phyloP scores from a whole-genome alignment of 2,329 filamentous ascomycete genomes.

The Simplicillium aogashimaense region DNA sequence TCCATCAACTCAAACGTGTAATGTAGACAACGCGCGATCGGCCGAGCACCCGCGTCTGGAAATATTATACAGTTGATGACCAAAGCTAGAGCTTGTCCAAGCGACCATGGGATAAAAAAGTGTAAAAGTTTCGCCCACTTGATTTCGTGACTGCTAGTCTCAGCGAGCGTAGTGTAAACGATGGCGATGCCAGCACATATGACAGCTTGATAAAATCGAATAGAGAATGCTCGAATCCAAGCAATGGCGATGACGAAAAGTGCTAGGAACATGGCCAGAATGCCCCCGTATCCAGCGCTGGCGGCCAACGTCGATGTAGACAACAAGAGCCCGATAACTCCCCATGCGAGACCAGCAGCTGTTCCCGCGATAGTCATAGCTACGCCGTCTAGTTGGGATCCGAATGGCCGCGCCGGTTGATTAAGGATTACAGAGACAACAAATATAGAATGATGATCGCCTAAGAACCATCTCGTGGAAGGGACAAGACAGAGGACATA shows the following conservation, averaged over 20 bases:
- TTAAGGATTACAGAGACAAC: constrained; percentile 47
- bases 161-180: constrained; percentile 41
- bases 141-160: constrained; percentile 30
- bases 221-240: constrained; percentile 43
- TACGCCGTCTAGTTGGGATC: constrained; percentile 46
- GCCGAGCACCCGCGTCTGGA: constrained; percentile 46
- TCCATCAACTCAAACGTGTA: constrained; percentile 36
- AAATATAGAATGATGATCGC: constrained; percentile 45
- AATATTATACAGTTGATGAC: constrained; percentile 35
- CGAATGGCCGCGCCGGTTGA: constrained; percentile 44
- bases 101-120: constrained; percentile 45
- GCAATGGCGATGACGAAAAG: constrained; percentile 41
- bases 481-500: constrained; percentile 47
- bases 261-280: constrained; percentile 44
- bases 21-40: constrained; percentile 37
- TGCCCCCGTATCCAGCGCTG: constrained; percentile 38
- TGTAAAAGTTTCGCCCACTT: constrained; percentile 39
- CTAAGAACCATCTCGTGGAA: constrained; percentile 35
- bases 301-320: constrained; percentile 39
- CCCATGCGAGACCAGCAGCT: constrained; percentile 44
- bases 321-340: constrained; percentile 40
- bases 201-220: constrained; percentile 44
- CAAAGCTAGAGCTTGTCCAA: constrained; percentile 44
- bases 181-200: constrained; percentile 46
- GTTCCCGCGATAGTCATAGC: constrained; percentile 43